Base-by-base conservation (phyloP, 371 early-diverging fungal genomes). In the Dichotomocladium elegans region DNA sequence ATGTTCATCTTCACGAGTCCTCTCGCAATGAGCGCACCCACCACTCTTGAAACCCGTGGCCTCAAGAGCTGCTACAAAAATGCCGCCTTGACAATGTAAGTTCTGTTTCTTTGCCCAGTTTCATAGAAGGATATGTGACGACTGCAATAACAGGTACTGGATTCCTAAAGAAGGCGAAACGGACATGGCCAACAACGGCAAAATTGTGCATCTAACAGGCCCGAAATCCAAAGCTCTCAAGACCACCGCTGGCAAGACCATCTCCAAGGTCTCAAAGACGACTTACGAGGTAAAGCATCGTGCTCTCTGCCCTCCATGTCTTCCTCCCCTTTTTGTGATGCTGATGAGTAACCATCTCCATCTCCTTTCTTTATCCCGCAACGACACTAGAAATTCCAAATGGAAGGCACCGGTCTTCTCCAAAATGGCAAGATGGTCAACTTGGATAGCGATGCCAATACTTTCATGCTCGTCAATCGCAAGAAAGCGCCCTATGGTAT, bases 341-440 rank as follows among this genome's bases (percentile, higher is more conserved):
- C n/a, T n/a, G n/a, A n/a, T n/a, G n/a, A n/a, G n/a, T n/a, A n/a
- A n/a, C n/a, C n/a, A n/a, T n/a, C n/a, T n/a, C n/a, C n/a, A n/a
- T n/a, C n/a, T n/a, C n/a, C n/a, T n/a, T n/a, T n/a, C n/a, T n/a
- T n/a, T n/a, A n/a, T n/a, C n/a, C n/a, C n/a, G n/a, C 4, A 25
- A 3, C 2, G 12, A 35, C 7, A 6, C 33, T 44, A 63, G 55
- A 64, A 61, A 50, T 64, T 61, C 29, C 60, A 64, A 54, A 68
- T 68, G 64, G 69, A 68, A 57, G 64, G 62, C 26, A 68, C 64
- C 7, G 64, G 67, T 21, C 28, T 62, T 10, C 48, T 66, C 14
- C 22, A 55, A 14, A 27, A 62, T 19, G 69, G 69, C n/a, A 19
- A 27, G 11, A 47, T 68, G 57, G 57, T 62, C 28, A 68, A 68